Evolutionary conservation across 805 yeast species (phyloP).

Genomic region (Yarrowia yakushimensis): DNA sequence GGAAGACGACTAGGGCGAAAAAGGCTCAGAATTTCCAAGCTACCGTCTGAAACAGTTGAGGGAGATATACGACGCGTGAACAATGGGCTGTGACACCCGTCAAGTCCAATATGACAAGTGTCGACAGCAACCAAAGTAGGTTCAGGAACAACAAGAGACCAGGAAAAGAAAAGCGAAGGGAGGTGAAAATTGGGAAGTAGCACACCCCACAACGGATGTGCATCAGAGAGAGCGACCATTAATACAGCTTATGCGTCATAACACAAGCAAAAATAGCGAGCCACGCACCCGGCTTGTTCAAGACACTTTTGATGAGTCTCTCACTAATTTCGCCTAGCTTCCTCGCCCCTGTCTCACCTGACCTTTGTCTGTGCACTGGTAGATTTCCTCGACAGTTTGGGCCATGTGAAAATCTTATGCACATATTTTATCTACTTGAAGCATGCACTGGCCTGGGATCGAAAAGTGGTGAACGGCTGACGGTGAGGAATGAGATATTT

Average conservation of each 20-base stretch:
- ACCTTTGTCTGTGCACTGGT: conserved; percentile 9
- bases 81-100: background rate
- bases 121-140: background rate
- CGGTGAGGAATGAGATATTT: conserved; percentile 7
- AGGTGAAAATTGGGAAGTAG: background rate
- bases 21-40: background rate
- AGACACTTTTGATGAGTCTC: background rate
- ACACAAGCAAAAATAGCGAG: no score
- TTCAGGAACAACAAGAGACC: background rate
- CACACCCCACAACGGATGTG: background rate
- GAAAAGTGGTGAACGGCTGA: background rate
- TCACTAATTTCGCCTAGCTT: background rate
- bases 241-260: background rate
- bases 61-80: background rate
- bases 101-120: background rate
- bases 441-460: conserved; percentile 4
- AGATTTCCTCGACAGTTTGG: background rate
- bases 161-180: background rate
- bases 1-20: background rate
- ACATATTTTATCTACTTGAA: conserved; percentile 16
- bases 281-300: no score
- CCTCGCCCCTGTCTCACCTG: conserved; percentile 16
- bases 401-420: conserved; percentile 23
- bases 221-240: background rate
- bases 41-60: background rate